phyloP scores from a whole-genome alignment of 768 basidiomycete genomes.

The Tricholoma sp. region DNA sequence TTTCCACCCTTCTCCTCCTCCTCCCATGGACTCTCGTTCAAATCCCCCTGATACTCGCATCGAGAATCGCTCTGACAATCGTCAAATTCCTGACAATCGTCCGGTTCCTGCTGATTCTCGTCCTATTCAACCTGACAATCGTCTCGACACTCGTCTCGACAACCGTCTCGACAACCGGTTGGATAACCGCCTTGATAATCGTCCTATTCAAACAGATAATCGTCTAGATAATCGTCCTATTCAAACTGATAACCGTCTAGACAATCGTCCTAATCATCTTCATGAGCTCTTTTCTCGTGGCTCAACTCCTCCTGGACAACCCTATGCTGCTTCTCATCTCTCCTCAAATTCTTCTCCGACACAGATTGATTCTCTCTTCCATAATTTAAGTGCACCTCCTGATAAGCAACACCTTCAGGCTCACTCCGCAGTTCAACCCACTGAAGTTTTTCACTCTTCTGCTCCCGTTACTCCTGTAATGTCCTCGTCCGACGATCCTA shows the following conservation, averaged over 20 bases:
- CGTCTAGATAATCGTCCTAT: slow-evolving; percentile 9
- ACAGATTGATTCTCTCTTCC: slow-evolving; percentile 67
- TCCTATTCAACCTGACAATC: background rate
- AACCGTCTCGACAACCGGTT: too few species aligned
- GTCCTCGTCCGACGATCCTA: slow-evolving; percentile 42
- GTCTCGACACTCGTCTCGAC: too few species aligned
- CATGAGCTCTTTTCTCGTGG: slow-evolving; percentile 53
- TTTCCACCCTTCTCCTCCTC: background rate
- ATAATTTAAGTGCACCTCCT: slow-evolving; percentile 39
- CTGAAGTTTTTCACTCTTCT: slow-evolving; percentile 27
- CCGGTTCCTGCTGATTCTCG: background rate
- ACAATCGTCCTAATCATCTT: slow-evolving; percentile 34
- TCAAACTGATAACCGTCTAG: slow-evolving; percentile 26
- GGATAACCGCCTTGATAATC: background rate
- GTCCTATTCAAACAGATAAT: background rate
- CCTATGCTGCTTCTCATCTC: slow-evolving; percentile 24
- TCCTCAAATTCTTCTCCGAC: slow-evolving; percentile 44
- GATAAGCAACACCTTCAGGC: slow-evolving; percentile 30
- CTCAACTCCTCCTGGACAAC: slow-evolving; percentile 44
- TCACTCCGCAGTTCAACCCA: slow-evolving; percentile 13
- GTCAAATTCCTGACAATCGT: background rate
- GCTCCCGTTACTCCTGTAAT: slow-evolving; percentile 34
- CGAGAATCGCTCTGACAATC: background rate
- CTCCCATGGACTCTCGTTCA: background rate
- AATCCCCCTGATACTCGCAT: background rate